Conservation (phyloP, 371 early-diverging fungal species). For the Apophysomyces variabilis region DNA sequence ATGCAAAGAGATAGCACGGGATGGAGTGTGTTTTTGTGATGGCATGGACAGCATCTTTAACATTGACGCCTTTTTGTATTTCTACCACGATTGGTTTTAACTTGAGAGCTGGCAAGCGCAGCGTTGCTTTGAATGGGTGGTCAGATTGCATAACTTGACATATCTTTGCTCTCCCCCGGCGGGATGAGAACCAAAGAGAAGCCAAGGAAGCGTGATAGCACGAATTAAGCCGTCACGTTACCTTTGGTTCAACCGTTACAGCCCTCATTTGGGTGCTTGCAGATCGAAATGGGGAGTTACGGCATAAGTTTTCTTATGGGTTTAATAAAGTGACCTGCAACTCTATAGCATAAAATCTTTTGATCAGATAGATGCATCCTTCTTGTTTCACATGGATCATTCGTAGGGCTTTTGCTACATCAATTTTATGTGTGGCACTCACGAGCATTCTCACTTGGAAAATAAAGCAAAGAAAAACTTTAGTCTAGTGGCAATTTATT, state of each 20-base stretch:
- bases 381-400: conserved; percentile 1
- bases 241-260: conserved; percentile 8
- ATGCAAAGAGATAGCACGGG: conserved; percentile 47
- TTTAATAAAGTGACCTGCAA: too few species aligned
- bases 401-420: not conserved
- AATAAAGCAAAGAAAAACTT: too few species aligned
- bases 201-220: not conserved
- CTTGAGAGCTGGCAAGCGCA: conserved; percentile 1
- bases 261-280: not conserved
- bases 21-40: conserved; percentile 37
- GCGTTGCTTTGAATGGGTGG: not conserved
- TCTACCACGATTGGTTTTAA: not conserved
- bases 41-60: conserved; percentile 40
- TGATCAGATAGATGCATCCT: not conserved
- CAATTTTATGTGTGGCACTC: too few species aligned
- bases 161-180: not conserved
- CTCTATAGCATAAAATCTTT: too few species aligned
- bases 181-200: not conserved
- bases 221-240: conserved; percentile 8
- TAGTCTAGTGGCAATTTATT: too few species aligned
- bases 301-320: too few species aligned
- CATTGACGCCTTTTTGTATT: not conserved
- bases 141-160: conserved; percentile 8
- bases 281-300: too few species aligned
- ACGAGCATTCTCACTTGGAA: too few species aligned